Evolutionary conservation across 148 eudicot species (phyloP), one percentile per base, ranked within the genome.

Genomic region (Talinum fruticosum): DNA sequence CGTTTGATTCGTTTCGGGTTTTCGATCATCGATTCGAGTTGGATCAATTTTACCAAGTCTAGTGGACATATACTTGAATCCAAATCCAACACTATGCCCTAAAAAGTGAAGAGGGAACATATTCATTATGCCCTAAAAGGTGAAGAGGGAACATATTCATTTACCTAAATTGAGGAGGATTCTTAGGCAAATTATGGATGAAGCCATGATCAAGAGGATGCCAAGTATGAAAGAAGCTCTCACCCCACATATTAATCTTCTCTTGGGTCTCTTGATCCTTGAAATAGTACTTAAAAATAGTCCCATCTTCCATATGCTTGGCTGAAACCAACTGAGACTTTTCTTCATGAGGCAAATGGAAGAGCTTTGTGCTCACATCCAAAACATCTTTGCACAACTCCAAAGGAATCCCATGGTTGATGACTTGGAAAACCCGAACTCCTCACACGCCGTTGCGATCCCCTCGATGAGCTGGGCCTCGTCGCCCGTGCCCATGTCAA

Each of bases 401-500:
- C 16, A 21, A 30, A 1, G 83, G 64, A n/a, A 88, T 76, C 1
- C 87, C 89, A 66, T 81, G 88, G 70, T 83, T 83, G 5, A 66
- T 81, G 15, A 86, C 47, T 45, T 81, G 86, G 68, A 86, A 86
- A 83, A 79, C 16, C 88, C 86, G 24, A 67, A 76, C 49, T 74
- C 78, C n/a, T 84, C 73, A 62, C 88, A 83, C 30, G 88, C 88
- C 2, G 29, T 49, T 0, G 81, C 51, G 30, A 83, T 66, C 13
- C 67, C 72, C 30, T 70, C 19, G 35, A 82, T 57, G 23, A 81
- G 30, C 14, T 62, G 35, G 13, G 21, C 14, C 49, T 66, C 69
- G 1, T 79, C 8, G 30, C 62, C 38, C 6, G n/a, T 49, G 18
- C 10, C 73, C 85, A 79, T 62, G 68, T 86, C 75, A 21, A 86